Evolutionary conservation across 495 filamentous ascomycete genomes (phyloP), one percentile per base, ranked within the genome.

Genomic region (Lasiosphaeriaceae sp.): DNA sequence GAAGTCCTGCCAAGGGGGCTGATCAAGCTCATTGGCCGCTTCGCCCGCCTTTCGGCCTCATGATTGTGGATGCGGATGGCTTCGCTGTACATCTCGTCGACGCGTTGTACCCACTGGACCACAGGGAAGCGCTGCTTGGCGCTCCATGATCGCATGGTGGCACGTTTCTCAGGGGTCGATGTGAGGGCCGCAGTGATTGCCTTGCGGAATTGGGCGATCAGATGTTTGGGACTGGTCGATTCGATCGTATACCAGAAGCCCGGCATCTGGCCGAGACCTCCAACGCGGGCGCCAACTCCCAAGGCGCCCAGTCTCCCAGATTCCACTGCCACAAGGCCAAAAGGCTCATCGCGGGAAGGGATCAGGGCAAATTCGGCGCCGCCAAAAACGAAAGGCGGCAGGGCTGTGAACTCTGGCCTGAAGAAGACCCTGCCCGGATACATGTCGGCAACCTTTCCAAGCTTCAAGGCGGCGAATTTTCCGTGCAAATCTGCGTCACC

Each of bases 361-460:
- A 90, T 90, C 39, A 90, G 71, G 12, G 87, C 86, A 60, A 90
- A 90, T 43, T 90, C 87, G 22, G 87, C 86, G 21, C 87, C 87
- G 46, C 82, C 85, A 71, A 89, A 90, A 52, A 90, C 83, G 66
- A 77, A 89, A 0, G 85, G 82, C 19, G 86, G 87, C 3, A 90
- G 71, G 0, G 82, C 78, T 2, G 86, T 89, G 65, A 90, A 90
- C 67, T 90, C 83, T 1, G 87, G 85, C 66, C 83, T 86, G 2
- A 83, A 87, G 71, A 75, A 90, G 0, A 90, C 87, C 6, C 87
- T 76, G 2, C 81, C 80, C 6, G 87, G 86, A 56, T 88, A 90
- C 41, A 84, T 69, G 52, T 85, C 75, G 84, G 88, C 88, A 70
- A 90, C 77, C 46, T 75, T 76, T 16, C 80, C 80, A 29, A 90